Evolutionary conservation across 306 rosid species (phyloP).

Genomic region (Prunus dulcis): DNA sequence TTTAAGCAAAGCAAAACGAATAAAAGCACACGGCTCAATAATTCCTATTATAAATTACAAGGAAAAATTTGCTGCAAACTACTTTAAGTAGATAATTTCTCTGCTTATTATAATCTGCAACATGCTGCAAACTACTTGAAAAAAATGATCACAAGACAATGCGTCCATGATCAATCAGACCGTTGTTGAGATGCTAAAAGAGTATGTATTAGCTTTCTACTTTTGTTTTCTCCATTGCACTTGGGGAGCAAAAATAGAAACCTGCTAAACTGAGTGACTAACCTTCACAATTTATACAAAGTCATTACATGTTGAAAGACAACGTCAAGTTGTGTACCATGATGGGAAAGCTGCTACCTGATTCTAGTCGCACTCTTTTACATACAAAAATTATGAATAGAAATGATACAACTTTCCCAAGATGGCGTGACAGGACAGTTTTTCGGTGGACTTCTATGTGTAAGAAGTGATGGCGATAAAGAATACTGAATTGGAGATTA

Average conservation of each 20-base stretch:
- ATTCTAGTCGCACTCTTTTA: constrained; percentile 41
- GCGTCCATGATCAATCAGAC: neutral
- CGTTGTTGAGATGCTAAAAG: too few relatives aligned
- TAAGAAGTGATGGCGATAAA: constrained; percentile 32
- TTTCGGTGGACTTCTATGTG: constrained; percentile 15
- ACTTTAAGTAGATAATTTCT: too few relatives aligned
- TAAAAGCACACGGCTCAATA: neutral
- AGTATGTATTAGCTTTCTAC: neutral
- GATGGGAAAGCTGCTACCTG: constrained; percentile 44
- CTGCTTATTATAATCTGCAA: too few relatives aligned
- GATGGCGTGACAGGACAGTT: constrained; percentile 24
- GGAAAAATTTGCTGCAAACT: neutral
- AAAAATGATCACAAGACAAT: too few relatives aligned
- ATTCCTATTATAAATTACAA: neutral
- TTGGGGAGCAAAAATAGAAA: neutral
- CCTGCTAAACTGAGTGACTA: constrained; percentile 12
- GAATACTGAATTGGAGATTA: constrained; percentile 41
- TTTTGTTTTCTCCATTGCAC: neutral
- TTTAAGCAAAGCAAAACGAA: neutral
- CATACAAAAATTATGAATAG: constrained; percentile 45
- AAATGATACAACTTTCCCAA: constrained; percentile 37
- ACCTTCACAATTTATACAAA: constrained; percentile 1
- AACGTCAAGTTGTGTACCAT: constrained; percentile 20
- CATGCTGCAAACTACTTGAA: too few relatives aligned
- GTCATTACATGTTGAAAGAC: constrained; percentile 11